Evolutionary conservation across 2,329 filamentous ascomycete genomes (phyloP).

Genomic region (Onygena corvina): DNA sequence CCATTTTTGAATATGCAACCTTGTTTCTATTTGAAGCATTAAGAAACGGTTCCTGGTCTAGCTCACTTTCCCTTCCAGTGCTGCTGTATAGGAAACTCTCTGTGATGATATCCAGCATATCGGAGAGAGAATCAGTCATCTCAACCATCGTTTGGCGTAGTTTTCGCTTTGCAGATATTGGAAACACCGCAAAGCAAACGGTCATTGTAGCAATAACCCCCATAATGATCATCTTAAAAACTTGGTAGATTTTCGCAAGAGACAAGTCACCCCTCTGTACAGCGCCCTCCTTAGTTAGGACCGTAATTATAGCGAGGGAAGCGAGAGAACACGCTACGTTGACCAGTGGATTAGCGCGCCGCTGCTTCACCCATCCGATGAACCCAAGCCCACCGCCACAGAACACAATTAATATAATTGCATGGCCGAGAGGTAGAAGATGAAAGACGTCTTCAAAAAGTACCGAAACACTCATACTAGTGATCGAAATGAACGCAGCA

Average conservation of each 20-base stretch:
- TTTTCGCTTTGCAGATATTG: conserved; percentile 60
- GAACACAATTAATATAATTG: conserved; percentile 67
- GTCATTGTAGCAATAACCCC: conserved; percentile 59
- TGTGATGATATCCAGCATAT: conserved; percentile 71
- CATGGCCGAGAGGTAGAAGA: conserved; percentile 60
- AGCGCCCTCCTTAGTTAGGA: conserved; percentile 81
- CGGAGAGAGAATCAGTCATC: conserved; percentile 61
- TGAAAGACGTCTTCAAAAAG: conserved; percentile 58
- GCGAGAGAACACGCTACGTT: conserved; percentile 77
- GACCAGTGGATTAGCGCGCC: conserved; percentile 62
- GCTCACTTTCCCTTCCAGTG: conserved; percentile 53
- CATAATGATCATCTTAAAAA: conserved; percentile 72
- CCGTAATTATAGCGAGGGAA: conserved; percentile 76
- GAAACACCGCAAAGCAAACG: conserved; percentile 67
- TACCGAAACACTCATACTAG: conserved; percentile 80
- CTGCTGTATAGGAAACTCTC: conserved; percentile 66
- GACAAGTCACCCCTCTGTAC: conserved; percentile 74
- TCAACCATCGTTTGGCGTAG: conserved; percentile 62
- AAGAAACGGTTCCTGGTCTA: conserved; percentile 54
- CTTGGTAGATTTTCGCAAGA: conserved; percentile 66
- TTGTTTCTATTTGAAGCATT: conserved; percentile 53
- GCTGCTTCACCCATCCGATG: conserved; percentile 77
- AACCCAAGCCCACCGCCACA: conserved; percentile 78
- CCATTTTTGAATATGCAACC: conserved; percentile 55
- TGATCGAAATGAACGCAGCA: conserved; percentile 59